Conservation (phyloP, 257 asterid species). For the Handroanthus guayacan region DNA sequence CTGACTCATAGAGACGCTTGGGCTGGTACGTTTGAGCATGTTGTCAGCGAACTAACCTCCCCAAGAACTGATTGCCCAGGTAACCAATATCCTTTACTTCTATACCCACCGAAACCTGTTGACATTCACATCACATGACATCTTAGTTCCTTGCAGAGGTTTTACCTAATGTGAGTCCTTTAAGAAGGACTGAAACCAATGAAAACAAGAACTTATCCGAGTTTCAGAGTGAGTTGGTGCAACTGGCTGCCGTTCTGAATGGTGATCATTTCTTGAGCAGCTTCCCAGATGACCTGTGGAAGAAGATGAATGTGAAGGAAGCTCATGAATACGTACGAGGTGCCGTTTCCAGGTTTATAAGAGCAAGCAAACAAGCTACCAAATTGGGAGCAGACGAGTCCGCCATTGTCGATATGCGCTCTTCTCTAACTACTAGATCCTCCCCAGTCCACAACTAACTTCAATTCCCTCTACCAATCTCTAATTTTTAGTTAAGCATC, state of each 20-base stretch:
- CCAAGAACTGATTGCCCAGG: constrained; percentile 80
- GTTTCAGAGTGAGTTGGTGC: constrained; percentile 67
- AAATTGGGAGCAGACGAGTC: constrained; percentile 61
- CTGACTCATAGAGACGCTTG: constrained; percentile 77
- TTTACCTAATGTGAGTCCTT: constrained; percentile 56
- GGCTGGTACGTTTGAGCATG: constrained; percentile 79
- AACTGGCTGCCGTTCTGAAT: constrained; percentile 65
- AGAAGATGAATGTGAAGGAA: constrained; percentile 67
- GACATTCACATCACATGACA: too few relatives aligned
- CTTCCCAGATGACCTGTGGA: constrained; percentile 52
- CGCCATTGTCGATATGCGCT: constrained; percentile 69
- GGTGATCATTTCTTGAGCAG: constrained; percentile 72
- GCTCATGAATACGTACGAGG: constrained; percentile 57
- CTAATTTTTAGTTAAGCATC: too few relatives aligned
- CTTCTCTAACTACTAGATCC: constrained; percentile 72
- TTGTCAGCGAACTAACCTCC: constrained; percentile 52
- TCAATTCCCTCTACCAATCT: neutral
- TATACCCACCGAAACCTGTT: too few relatives aligned
- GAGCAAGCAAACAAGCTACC: constrained; percentile 70
- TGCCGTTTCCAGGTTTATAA: constrained; percentile 62
- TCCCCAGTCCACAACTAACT: constrained; percentile 46
- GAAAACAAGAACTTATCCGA: constrained; percentile 60
- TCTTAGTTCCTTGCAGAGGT: constrained; percentile 44
- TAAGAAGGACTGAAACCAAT: constrained; percentile 48
- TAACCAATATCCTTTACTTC: constrained; percentile 26